phyloP scores from a whole-genome alignment of 331 rosid genomes.

The Malus hybrid region DNA sequence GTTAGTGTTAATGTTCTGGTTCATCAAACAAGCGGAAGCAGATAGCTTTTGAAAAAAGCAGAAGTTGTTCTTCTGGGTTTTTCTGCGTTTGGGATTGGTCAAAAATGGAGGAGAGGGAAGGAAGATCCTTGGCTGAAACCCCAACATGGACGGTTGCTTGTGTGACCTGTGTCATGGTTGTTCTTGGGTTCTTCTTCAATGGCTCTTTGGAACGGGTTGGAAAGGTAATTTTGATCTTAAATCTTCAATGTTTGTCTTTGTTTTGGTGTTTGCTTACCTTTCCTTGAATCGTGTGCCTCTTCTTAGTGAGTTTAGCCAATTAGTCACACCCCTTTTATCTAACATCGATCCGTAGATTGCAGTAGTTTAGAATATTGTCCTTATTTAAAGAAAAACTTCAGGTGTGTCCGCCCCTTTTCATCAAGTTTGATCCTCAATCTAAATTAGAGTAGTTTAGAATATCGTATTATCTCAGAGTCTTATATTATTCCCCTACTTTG shows the following conservation, averaged over 20 bases:
- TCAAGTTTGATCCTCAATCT: no score
- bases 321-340: no score
- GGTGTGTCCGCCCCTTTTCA: no score
- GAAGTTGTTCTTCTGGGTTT: neutral
- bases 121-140: slow-evolving; percentile 66
- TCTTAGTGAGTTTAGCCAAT: neutral
- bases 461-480: no score
- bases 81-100: slow-evolving; percentile 5
- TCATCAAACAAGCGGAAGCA: neutral
- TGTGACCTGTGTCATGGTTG: slow-evolving; percentile 57
- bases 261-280: neutral
- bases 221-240: slow-evolving; percentile 35
- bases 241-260: neutral
- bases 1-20: no score
- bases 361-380: no score
- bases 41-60: neutral
- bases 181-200: slow-evolving; percentile 52
- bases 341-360: no score
- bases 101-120: slow-evolving; percentile 41
- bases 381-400: no score
- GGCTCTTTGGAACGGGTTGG: slow-evolving; percentile 35
- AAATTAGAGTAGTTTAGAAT: no score
- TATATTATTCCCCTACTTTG: no score
- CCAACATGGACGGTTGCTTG: slow-evolving; percentile 88
- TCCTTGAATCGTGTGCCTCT: neutral